Conservation (phyloP, 768 basidiomycete genomes). For the Boletus patriciae region DNA sequence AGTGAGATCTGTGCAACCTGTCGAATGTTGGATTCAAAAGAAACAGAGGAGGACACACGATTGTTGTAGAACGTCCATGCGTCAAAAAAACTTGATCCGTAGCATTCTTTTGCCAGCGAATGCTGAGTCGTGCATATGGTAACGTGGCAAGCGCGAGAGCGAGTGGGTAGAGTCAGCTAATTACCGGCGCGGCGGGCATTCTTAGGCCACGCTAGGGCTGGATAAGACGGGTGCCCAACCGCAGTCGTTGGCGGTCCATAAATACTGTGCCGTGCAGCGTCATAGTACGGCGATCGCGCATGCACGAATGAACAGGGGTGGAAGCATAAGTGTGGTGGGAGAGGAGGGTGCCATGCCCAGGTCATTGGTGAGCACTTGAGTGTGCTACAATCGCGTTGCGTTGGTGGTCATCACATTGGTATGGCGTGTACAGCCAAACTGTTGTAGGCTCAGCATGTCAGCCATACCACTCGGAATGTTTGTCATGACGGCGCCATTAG, state of each 20-base stretch:
- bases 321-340: no score
- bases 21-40: not conserved
- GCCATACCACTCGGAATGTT: no score
- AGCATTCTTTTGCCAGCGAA: conserved; percentile 54
- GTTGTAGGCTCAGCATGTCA: no score
- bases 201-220: not conserved
- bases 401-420: no score
- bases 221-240: not conserved
- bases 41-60: conserved; percentile 38
- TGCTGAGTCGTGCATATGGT: conserved; percentile 38
- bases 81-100: conserved; percentile 64
- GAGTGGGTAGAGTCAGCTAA: conserved; percentile 6
- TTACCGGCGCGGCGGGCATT: conserved; percentile 8
- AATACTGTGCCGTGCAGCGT: conserved; percentile 5
- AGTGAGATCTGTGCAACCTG: conserved; percentile 44
- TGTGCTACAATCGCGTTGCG: no score
- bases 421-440: no score
- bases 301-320: no score
- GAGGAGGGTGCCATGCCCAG: no score
- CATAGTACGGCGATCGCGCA: no score
- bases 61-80: conserved; percentile 65
- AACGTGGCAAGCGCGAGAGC: conserved; percentile 7
- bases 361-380: no score
- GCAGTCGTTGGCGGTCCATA: not conserved
- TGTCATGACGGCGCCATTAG: no score